Base-by-base conservation (phyloP, 495 filamentous ascomycete species). In the Podospora pseudopauciseta region DNA sequence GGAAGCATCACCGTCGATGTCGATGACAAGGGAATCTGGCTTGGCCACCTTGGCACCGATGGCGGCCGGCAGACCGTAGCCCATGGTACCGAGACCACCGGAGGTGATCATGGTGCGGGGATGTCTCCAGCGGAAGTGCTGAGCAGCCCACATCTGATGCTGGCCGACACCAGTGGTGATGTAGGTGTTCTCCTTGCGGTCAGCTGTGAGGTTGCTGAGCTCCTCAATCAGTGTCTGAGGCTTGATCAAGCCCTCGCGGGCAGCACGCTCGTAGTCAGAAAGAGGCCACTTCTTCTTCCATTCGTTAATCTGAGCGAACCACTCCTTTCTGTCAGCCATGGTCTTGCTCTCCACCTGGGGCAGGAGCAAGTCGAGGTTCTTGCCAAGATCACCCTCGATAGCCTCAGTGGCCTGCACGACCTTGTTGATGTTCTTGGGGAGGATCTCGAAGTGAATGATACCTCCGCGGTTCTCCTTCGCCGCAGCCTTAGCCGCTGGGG, bases 121-220 rank as follows among this genome's bases (percentile, higher is more conserved):
- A 70, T 92, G 79, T 53, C 90, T 84, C 93, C 94, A 98, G 65
- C 92, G 88, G 84, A 91, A 98, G 79, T 97, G 92, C 80, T 98
- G 93, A 9, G 93, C 93, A 7, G 91, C 83, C 94, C 94, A 97
- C 94, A 98, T 97, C 80, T 97, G 94, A 77, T 97, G 94, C 76
- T 97, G 93, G 44, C 94, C 94, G 39, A 97, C 94, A 72, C 94
- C 94, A 1, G 93, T 97, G 5, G 92, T 80, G 74, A 98, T 95
- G 74, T 95, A 87, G 15, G 91, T 95, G 65, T 87, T 81, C 13
- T 94, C 82, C 75, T 97, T 95, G 66, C 88, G 86, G 70, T 87
- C 72, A 2, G 85, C 87, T 1, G 90, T 92, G 19, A 93, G 82
- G 27, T 90, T 86, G 75, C 87, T 92, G 53, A 97, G 86, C 74